Evolutionary conservation across 139 green algal species (phyloP).

Genomic region (Edaphochlamys debaryana): DNA sequence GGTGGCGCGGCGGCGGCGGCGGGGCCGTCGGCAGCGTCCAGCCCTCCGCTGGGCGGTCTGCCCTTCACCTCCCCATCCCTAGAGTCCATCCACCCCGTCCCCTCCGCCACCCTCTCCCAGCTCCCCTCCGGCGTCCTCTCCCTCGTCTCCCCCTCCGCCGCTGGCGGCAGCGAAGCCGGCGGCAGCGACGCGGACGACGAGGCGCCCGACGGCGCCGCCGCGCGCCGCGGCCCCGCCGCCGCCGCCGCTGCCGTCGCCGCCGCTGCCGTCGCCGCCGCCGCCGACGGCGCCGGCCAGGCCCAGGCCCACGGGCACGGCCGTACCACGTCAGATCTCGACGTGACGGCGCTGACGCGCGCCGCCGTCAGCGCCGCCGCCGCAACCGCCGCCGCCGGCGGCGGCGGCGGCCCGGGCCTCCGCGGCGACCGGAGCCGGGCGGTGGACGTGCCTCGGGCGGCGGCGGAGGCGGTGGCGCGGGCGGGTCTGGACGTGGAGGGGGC

Average conservation of each 20-base stretch:
- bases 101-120: conserved; percentile 11
- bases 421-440: not conserved
- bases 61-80: too few relatives aligned
- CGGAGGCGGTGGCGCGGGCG: not conserved
- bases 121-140: conserved; percentile 10
- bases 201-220: not conserved
- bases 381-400: too few relatives aligned
- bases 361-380: not conserved
- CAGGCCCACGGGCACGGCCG: too few relatives aligned
- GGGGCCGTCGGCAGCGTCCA: too few relatives aligned
- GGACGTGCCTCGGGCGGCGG: not conserved
- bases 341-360: not conserved
- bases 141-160: conserved; percentile 1
- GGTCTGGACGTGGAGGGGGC: not conserved
- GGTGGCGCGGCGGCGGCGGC: too few relatives aligned
- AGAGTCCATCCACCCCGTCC: conserved; percentile 11
- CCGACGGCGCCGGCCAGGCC: not conserved
- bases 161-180: not conserved
- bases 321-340: too few relatives aligned
- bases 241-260: too few relatives aligned
- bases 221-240: not conserved
- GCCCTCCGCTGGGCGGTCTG: too few relatives aligned
- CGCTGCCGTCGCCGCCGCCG: not conserved
- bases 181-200: not conserved
- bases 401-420: too few relatives aligned